phyloP scores from a whole-genome alignment of 768 basidiomycete species.

The Trametes sanguinea region DNA sequence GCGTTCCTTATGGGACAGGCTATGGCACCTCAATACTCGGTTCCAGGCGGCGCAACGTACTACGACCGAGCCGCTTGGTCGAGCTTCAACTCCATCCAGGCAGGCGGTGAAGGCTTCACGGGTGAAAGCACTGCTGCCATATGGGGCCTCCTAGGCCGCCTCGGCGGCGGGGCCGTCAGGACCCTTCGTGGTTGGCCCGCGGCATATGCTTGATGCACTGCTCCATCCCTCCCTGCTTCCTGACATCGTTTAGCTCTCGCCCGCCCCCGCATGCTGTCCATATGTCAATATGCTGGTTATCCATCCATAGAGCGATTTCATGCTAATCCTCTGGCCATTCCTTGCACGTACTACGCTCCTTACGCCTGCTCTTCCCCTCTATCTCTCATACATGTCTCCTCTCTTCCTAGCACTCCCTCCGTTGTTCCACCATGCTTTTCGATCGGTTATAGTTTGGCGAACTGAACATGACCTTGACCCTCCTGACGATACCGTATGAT shows the following conservation, averaged over 20 bases:
- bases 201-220: conserved; percentile 42
- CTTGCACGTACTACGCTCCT: conserved; percentile 23
- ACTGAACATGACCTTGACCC: conserved; percentile 2
- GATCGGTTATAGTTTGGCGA: conserved; percentile 14
- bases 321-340: conserved; percentile 25
- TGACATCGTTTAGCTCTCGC: not conserved
- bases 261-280: conserved; percentile 4
- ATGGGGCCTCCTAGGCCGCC: conserved; percentile 70
- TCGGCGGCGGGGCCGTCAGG: conserved; percentile 75
- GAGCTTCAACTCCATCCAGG: conserved; percentile 73
- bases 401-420: not conserved
- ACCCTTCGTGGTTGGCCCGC: conserved; percentile 81
- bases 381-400: not conserved
- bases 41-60: conserved; percentile 69
- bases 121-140: conserved; percentile 58
- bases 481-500: not conserved
- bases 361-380: conserved; percentile 6
- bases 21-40: conserved; percentile 52
- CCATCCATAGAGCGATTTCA: conserved; percentile 21
- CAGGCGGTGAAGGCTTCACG: conserved; percentile 68
- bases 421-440: not conserved
- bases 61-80: conserved; percentile 81
- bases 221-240: conserved; percentile 2
- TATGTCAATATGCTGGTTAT: conserved; percentile 24
- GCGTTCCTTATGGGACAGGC: conserved; percentile 64